Evolutionary conservation across 345 rosid genomes (phyloP), one percentile per base, ranked within the genome.

Genomic region (Noccaea bulbosa): DNA sequence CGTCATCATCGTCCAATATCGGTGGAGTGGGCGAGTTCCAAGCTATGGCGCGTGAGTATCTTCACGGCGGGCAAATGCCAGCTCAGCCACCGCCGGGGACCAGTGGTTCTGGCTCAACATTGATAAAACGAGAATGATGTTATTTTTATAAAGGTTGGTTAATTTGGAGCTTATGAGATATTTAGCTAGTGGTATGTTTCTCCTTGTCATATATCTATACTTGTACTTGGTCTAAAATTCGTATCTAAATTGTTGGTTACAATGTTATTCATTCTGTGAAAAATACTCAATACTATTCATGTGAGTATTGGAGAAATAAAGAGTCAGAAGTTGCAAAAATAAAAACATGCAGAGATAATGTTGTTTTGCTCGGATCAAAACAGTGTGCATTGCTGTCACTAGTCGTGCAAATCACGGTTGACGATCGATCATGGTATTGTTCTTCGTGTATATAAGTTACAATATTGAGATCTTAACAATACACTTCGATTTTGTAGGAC

Each of bases 21-120:
- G 87, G 87, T 0, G 72, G 84, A 14, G 73, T 86, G 20, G 83
- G 91, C 1, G 93, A 93, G 65, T 85, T 88, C 32, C 91, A 90
- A 71, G 84, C 91, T 2, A 67, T 88, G 77, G 89, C 90, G 1
- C 80, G 85, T 17, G 93, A 93, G 47, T 86, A 86, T 63, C 79
- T 87, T 30, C 82, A 83, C 34, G 52, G 74, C 3, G 80, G 92
- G 39, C 85, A 82, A 48, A 84, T 85, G 43, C 77, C 89, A 52
- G 81, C 82, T 6, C 79, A 81, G n/a, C 83, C 66, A 45, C 40
- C 66, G 6, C 6, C 53, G n/a, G 70, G 65, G 52, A 69, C 60
- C 10, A 27, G 65, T 75, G 65, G 65, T 55, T 46, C 70, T 33
- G 65, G 58, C 39, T 40, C 69, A 35, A 20, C 64, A 12, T 46